Conservation (phyloP, 352 stramenopile genomes). For the Phytophthora niederhauseri region DNA sequence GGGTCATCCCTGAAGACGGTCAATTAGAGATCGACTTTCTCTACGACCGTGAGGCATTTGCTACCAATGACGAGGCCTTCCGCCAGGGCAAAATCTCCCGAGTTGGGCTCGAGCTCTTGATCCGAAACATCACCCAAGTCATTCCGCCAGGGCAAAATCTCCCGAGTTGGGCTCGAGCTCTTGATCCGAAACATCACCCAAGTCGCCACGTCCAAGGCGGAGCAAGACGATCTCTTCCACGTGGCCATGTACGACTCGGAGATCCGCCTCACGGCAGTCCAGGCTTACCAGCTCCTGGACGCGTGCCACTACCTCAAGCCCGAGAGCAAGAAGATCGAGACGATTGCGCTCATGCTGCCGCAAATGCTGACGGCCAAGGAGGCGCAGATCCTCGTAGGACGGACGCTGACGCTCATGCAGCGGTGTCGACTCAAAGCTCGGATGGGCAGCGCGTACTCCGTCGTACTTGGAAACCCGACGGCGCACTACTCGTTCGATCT, state of each 20-base stretch:
- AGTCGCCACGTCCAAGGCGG: constrained; percentile 54
- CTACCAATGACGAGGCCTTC: constrained; percentile 56
- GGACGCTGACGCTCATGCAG: constrained; percentile 70
- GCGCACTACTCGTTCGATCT: constrained; percentile 84
- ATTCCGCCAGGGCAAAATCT: constrained; percentile 62
- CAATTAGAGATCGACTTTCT: constrained; percentile 80
- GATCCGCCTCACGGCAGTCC: constrained; percentile 74
- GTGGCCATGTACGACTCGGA: constrained; percentile 82
- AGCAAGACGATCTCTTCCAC: constrained; percentile 81
- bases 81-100: constrained; percentile 69
- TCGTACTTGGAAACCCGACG: constrained; percentile 85
- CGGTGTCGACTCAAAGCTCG: constrained; percentile 78
- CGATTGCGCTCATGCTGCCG: constrained; percentile 70
- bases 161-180: constrained; percentile 68
- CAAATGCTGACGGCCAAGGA: constrained; percentile 90
- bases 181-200: constrained; percentile 76
- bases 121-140: constrained; percentile 83
- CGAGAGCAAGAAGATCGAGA: constrained; percentile 61
- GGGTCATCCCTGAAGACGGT: constrained; percentile 66
- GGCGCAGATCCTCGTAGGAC: constrained; percentile 68
- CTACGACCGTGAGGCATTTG: constrained; percentile 76
- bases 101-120: constrained; percentile 68
- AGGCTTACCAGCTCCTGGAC: constrained; percentile 85
- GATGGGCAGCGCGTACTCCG: constrained; percentile 85
- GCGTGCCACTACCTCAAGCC: constrained; percentile 69